Evolutionary conservation across 805 yeast species (phyloP).

Genomic region (Metschnikowia proteae): DNA sequence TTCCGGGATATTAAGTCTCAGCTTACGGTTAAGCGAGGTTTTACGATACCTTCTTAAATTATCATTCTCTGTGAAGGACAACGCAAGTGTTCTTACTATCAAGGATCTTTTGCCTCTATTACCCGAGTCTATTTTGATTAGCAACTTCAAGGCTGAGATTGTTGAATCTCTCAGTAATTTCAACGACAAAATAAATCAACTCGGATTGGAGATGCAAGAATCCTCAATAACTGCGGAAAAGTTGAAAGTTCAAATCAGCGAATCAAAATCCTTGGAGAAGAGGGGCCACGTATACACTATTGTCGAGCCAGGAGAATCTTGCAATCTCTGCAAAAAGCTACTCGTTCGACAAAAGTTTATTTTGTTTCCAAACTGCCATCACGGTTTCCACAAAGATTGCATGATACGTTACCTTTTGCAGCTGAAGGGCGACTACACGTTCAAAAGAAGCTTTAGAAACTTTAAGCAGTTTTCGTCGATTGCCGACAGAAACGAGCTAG

Average conservation of each 20-base stretch:
- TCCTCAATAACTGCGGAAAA: conserved; percentile 58
- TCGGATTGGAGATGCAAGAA: conserved; percentile 72
- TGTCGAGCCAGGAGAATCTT: conserved; percentile 80
- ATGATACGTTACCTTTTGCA: conserved; percentile 56
- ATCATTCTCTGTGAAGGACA: conserved; percentile 24
- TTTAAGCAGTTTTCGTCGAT: conserved; percentile 43
- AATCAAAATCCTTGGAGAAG: conserved; percentile 28
- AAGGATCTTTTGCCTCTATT: conserved; percentile 82
- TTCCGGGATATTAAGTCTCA: conserved; percentile 4
- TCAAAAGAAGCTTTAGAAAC: conserved; percentile 58
- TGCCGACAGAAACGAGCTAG: conserved; percentile 49
- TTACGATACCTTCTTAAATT: conserved; percentile 31
- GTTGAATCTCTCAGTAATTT: conserved; percentile 74
- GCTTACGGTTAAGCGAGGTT: conserved; percentile 21
- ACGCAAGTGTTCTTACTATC: conserved; percentile 47
- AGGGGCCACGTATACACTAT: conserved; percentile 52
- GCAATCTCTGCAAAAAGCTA: conserved; percentile 66
- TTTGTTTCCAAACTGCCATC: conserved; percentile 81
- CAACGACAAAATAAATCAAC: conserved; percentile 58
- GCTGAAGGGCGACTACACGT: conserved; percentile 60
- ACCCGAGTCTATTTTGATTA: conserved; percentile 79
- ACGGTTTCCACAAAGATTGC: conserved; percentile 87
- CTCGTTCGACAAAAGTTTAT: conserved; percentile 70
- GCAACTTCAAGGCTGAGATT: conserved; percentile 78
- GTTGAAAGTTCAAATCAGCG: conserved; percentile 56